Evolutionary conservation across 371 early-diverging fungal species (phyloP), one percentile per base, ranked within the genome.

Genomic region (Rhizopus delemar): DNA sequence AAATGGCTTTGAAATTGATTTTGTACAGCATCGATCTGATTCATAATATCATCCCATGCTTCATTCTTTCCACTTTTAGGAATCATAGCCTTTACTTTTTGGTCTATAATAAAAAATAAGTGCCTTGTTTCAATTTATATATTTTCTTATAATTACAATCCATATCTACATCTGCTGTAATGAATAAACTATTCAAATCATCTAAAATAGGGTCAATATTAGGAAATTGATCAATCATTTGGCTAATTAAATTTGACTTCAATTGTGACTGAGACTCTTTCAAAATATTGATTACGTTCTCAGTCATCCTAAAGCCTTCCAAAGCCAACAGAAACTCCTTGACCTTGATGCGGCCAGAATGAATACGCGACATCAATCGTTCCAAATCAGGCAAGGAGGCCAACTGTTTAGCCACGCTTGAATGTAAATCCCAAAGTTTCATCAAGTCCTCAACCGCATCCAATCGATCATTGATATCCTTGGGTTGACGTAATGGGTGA

Each of bases 291-390:
- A 85, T 58, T 6, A 77, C 65, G 6, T 77, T 62, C 65, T 75
- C 51, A 45, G 86, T 66, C 2, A 68, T 67, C 7, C 73, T 55
- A 62, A 93, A 92, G 0, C 89, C 86, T 5, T 75, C 64, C 11
- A 96, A 71, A 0, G 85, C 77, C 1, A 62, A 45, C 13, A 91
- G 63, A 50, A 94, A 93, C 38, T 94, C 93, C 55, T 87, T 85
- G 16, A 93, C 85, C 33, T 82, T 84, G 62, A 91, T 88, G 34
- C 87, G 86, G 0, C 91, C 88, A 3, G 95, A 86, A 63, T 96
- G 97, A 46, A 98, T 86, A 13, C 97, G 86, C 28, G 94, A 89
- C 46, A 98, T 86, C 5, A 91, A 78, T 15, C 99, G 85, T 74
- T 98, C 99, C 22, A 98, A 69, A 75, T 99, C 99, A 5, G 95